Base-by-base conservation (phyloP, 1,284 basidiomycete genomes). In the Cryptococcus sp. region DNA sequence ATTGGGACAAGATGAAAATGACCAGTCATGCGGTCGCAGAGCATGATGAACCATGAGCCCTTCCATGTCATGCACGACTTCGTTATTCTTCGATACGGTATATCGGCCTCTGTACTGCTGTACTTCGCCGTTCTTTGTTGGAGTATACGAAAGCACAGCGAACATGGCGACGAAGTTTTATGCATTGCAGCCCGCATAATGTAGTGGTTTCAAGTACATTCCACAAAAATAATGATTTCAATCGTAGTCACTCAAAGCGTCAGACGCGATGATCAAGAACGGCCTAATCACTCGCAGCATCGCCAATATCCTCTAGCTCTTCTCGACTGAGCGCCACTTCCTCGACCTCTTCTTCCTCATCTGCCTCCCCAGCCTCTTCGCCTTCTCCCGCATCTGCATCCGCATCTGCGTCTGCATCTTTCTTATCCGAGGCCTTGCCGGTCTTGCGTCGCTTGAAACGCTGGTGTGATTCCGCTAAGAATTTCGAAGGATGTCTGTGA, bases 401-500 rank as follows among this genome's bases (percentile, higher is more conserved):
- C 23, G 11, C 22, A 20, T 10, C 49, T 23, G 40, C 48, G 11
- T 45, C 49, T 23, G 40, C 48, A 5, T 45, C n/a, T 40, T 46
- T 38, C 30, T n/a, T 23, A 22, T 19, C 20, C 2, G 53, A 48
- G 4, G 54, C 16, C 43, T 60, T 62, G 23, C 49, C 52, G 11
- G 60, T 62, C 41, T 66, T 62, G 50, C 57, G 62, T 23, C 64
- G 47, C 48, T 65, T 63, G 54, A 63, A 64, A n/a, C 66, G 57
- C 55, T 65, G 68, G 51, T 68, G 66, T 2, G 67, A 70, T 40
- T 65, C 66, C 11, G 66, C 65, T 23, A 67, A 63, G 50, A 61
- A 75, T 35, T 62, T 57, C 11, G 67, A 64, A 11, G 68, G 70
- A 35, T 64, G 57, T 13, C 70, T 72, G 3, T 1, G 39, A 17